Conservation (phyloP, 805 yeast genomes). For the Candida coquimbonensis region DNA sequence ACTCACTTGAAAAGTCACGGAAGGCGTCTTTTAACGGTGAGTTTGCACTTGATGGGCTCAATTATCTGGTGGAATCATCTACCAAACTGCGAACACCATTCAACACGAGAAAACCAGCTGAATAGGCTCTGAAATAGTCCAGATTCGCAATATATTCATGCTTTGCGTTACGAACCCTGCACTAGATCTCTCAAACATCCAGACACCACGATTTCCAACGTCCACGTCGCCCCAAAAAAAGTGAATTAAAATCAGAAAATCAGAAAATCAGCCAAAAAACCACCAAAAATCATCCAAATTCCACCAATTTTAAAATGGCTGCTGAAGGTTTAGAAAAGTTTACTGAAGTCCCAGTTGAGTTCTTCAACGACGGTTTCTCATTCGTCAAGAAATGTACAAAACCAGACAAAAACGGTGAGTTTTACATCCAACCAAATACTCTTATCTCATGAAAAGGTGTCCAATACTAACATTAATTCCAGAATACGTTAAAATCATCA, state of each 20-base stretch:
- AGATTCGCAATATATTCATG: too few species aligned
- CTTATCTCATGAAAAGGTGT: neutral
- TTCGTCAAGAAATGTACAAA: constrained; percentile 89
- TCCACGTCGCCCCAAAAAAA: constrained; percentile 4
- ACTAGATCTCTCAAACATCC: neutral
- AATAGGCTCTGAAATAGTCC: too few species aligned
- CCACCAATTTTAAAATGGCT: constrained; percentile 20
- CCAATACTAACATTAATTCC: constrained; percentile 17
- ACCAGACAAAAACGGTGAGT: constrained; percentile 74
- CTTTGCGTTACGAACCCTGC: too few species aligned
- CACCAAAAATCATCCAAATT: too few species aligned
- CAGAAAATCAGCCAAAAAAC: too few species aligned
- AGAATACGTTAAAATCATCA: constrained; percentile 80
- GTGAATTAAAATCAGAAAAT: too few species aligned
- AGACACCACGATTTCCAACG: neutral
- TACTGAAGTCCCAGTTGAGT: constrained; percentile 83
- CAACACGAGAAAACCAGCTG: too few species aligned
- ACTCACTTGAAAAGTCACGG: too few species aligned
- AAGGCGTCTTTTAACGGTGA: too few species aligned
- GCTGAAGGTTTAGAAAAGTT: constrained; percentile 67
- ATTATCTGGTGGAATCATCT: too few species aligned
- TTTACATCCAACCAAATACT: neutral
- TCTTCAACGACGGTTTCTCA: constrained; percentile 84
- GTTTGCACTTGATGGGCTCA: too few species aligned
- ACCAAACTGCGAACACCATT: too few species aligned